These are phyloP conservation scores for Saccharomycopsis capsularis DNA, from an alignment of 805 yeast genomes.

Conservation along the genomic window DNA sequence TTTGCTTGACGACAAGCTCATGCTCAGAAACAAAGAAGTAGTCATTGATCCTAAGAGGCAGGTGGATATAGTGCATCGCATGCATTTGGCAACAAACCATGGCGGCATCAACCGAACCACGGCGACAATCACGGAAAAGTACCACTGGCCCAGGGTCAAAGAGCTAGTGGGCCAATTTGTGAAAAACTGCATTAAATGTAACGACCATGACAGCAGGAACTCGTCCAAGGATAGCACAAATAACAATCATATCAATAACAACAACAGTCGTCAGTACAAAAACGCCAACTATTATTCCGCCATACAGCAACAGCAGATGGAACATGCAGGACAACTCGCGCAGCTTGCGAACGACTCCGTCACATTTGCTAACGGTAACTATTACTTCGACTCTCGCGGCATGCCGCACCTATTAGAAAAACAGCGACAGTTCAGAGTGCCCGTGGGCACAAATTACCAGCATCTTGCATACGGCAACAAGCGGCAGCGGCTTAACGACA, in stretches of 20 bases:
- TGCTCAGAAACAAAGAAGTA: constrained; percentile 78
- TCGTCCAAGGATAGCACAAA: background rate
- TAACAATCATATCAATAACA: background rate
- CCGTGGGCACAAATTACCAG: background rate
- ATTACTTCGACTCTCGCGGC: background rate
- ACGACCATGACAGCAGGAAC: background rate
- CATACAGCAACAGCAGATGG: background rate
- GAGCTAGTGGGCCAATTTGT: constrained; percentile 78
- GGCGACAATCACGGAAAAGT: constrained; percentile 63
- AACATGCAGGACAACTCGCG: no score
- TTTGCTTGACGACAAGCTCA: constrained; percentile 21
- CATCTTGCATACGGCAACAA: background rate
- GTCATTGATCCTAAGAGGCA: constrained; percentile 70
- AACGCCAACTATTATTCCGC: no score
- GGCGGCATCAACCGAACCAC: constrained; percentile 89
- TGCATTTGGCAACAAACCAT: constrained; percentile 58
- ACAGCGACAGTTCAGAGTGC: background rate
- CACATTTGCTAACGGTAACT: background rate
- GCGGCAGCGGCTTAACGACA: constrained; percentile 8
- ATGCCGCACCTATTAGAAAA: background rate
- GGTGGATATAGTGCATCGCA: constrained; percentile 60
- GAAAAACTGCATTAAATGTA: constrained; percentile 46
- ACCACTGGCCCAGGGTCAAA: constrained; percentile 89
- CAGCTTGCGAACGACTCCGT: no score
- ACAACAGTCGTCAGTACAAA: background rate